Percentiles rank a stretch among this genome's conserved stretches.
Conservation (phyloP, 768 basidiomycete genomes). For the Pisolithus marmoratus region DNA sequence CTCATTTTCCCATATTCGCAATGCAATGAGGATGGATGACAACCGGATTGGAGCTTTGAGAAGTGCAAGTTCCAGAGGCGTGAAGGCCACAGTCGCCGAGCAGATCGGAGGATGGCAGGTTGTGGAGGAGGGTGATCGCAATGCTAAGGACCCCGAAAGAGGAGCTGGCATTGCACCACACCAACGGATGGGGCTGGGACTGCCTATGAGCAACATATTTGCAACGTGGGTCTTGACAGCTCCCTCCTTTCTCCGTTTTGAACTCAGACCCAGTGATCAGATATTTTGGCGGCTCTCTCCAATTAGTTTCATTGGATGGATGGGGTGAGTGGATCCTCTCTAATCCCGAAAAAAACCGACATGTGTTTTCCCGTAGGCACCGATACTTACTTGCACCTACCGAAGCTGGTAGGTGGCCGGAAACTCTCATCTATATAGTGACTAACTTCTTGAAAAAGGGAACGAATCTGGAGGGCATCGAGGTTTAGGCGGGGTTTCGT, state of each 20-base stretch:
- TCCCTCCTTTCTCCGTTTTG: background rate
- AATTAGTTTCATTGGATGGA: constrained; percentile 74
- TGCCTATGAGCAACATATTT: constrained; percentile 88
- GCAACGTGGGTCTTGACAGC: constrained; percentile 51
- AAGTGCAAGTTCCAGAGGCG: constrained; percentile 53
- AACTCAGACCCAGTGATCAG: constrained; percentile 28
- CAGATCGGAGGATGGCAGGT: constrained; percentile 51
- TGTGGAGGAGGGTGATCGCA: constrained; percentile 16
- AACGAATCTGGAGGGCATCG: constrained; percentile 80
- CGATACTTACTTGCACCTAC: constrained; percentile 75
- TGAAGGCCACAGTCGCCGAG: constrained; percentile 77
- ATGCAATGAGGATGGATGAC: constrained; percentile 62
- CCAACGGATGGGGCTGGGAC: constrained; percentile 70
- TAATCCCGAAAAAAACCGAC: background rate
- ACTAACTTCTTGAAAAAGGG: constrained; percentile 42
- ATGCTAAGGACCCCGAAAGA: constrained; percentile 34
- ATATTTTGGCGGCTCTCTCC: constrained; percentile 79
- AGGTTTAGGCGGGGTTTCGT: constrained; percentile 41
- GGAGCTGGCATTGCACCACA: constrained; percentile 46
- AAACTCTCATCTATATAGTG: background rate
- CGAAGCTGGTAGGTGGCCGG: constrained; percentile 57
- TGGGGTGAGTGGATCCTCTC: constrained; percentile 54
- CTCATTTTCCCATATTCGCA: constrained; percentile 84
- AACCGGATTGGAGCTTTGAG: constrained; percentile 66
- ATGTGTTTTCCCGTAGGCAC: constrained; percentile 46